Base-by-base conservation (phyloP, 139 green algal species). In the Auxenochlorella protothecoides region DNA sequence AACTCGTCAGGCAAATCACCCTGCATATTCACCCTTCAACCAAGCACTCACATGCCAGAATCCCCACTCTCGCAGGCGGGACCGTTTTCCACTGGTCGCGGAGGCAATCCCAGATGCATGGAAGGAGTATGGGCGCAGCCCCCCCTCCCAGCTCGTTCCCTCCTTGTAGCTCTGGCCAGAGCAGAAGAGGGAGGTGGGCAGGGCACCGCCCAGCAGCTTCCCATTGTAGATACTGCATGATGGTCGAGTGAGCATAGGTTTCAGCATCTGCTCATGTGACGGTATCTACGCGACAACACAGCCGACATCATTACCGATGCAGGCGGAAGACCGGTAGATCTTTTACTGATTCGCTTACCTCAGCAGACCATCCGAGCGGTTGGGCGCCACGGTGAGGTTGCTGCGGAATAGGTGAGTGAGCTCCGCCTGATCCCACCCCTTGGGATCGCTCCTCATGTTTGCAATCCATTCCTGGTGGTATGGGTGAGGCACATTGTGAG, bases 341-440 rank as follows among this genome's bases (percentile, higher is more conserved):
- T 44, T 44, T 44, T 44, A 44, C 27, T 44, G 27, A 44, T 44
- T 44, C 27, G 27, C 27, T 44, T 44, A 44, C 27, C 27, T 44
- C 27, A 83, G 80, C 44, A 83, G 55, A 2, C 55, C 74, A 52
- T 73, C 72, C 2, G 44, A 63, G 12, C 66, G 55, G 3, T 73
- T 55, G 53, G 27, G n/a, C 9, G 6, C 27, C 57, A 53, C 63
- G 62, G 11, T 68, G 3, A 65, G 55, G 52, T 76, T 73, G 12
- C 71, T 75, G 14, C 78, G 65, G 66, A 92, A 85, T 5, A 96
- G 76, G 65, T 94, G 88, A 70, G 96, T 97, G 85, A 97, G 96
- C 0, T 84, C 90, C 72, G 93, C 93, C 77, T 97, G 91, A 80
- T 97, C 91, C 91, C 91, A 97, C 14, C 91, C 76, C 5, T 86